Evolutionary conservation across 164 flowering plant species (phyloP).

Genomic region (Tinospora cordifolia): DNA sequence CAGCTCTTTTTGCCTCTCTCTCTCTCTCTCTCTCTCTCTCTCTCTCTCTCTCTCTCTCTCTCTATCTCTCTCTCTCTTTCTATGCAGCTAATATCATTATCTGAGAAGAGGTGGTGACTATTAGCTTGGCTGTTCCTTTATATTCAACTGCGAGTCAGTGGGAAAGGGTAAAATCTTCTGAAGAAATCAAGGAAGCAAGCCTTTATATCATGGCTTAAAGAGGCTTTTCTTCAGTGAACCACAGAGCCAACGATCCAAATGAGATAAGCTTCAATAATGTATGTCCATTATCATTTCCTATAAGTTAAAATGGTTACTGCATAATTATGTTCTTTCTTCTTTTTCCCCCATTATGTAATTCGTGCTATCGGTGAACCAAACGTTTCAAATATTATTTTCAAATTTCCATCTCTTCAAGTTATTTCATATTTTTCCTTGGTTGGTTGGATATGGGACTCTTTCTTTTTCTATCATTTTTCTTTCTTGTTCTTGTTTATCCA

Average conservation of each 20-base stretch:
- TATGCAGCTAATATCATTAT: constrained; percentile 49
- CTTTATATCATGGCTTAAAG: background rate
- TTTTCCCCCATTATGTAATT: background rate
- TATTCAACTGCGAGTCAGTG: background rate
- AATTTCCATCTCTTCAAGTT: background rate
- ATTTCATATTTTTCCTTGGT: background rate
- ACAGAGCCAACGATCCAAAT: background rate
- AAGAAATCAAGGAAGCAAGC: background rate
- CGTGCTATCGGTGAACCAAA: background rate
- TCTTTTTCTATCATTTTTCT: no score
- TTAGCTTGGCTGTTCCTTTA: constrained; percentile 4
- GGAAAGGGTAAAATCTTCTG: background rate
- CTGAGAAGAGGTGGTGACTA: constrained; percentile 40
- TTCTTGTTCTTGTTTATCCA: background rate
- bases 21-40: constrained; percentile 6
- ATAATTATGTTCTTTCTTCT: background rate
- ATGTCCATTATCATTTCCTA: constrained; percentile 9
- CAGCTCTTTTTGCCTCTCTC: background rate
- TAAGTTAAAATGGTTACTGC: constrained; percentile 1
- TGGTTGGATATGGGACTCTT: background rate
- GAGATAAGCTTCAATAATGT: constrained; percentile 7
- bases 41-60: constrained; percentile 7
- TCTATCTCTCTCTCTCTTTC: constrained; percentile 5
- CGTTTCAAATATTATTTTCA: background rate
- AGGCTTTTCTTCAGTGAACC: background rate